Percentiles rank a stretch among this genome's conserved stretches.
These are phyloP conservation scores for Pseudofabraea citricarpa DNA, from an alignment of 2,329 filamentous ascomycete genomes.

Conservation along the genomic window DNA sequence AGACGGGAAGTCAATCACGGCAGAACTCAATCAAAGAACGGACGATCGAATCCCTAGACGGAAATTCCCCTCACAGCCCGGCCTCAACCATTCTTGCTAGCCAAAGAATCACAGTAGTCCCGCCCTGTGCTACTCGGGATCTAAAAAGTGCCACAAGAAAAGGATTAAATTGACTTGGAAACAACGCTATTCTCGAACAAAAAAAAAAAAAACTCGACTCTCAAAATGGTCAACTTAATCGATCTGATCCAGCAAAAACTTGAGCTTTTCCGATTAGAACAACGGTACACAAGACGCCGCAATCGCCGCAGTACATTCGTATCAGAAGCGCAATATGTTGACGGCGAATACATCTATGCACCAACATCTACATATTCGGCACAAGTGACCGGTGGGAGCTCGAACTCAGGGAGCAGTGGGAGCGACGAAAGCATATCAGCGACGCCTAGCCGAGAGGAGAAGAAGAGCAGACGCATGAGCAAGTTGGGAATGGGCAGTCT, in stretches of 20 bases:
- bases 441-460: slow-evolving; percentile 3
- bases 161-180: background rate
- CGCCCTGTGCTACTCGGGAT: too few relatives aligned
- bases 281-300: slow-evolving; percentile 88
- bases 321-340: slow-evolving; percentile 85
- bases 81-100: too few relatives aligned
- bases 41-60: too few relatives aligned
- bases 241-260: slow-evolving; percentile 63
- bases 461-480: slow-evolving; percentile 15
- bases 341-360: slow-evolving; percentile 90
- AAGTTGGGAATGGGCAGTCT: slow-evolving; percentile 19
- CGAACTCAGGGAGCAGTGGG: slow-evolving; percentile 14
- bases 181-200: background rate
- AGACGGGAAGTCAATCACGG: too few relatives aligned
- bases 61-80: too few relatives aligned
- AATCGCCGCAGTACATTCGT: slow-evolving; percentile 82
- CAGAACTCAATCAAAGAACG: too few relatives aligned
- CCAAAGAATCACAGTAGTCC: too few relatives aligned
- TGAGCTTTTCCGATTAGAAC: slow-evolving; percentile 91
- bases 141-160: too few relatives aligned
- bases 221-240: slow-evolving; percentile 40
- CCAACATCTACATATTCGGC: slow-evolving; percentile 35
- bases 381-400: slow-evolving; percentile 26
- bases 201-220: slow-evolving; percentile 4
- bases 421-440: slow-evolving; percentile 5